Base-by-base conservation (phyloP, 2,329 filamentous ascomycete genomes). In the Podosphaera xanthii region DNA sequence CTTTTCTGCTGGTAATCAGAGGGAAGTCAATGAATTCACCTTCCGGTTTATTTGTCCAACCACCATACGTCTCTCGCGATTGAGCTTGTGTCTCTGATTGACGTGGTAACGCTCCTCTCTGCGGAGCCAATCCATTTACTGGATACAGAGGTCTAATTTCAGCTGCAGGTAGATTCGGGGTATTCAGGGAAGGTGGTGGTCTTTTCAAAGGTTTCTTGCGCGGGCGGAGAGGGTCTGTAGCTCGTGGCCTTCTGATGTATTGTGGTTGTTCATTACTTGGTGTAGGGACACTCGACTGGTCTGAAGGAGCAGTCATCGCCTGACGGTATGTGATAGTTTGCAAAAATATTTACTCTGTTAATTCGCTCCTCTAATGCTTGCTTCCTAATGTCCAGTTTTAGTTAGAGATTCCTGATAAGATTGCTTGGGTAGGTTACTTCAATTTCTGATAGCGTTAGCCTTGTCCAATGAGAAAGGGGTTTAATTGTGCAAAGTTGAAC, bases 1-100 rank as follows among this genome's bases (percentile, higher is more conserved):
- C 81, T 66, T 83, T 82, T 71, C 94, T 94, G 5, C 87, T 94
- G 5, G 89, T 87, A 63, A 88, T 80, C 22, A 97, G 76, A 12
- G 87, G 87, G 65, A 74, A 83, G 66, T 82, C 82, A 31, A 72
- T 70, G 34, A 68, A 69, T 22, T 66, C 64, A 1, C 70, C 72
- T 2, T 75, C 73, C 1, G 76, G 72, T 35, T 77, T 73, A 53
- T 76, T 73, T 3, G 77, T 78, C 80, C 80, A 83, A 50, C 80
- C 81, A 38, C 63, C 62, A 49, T 69, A 69, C 0, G 72, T 7
- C 33, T 33, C 35, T 48, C 22, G 33, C 12, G 31, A 8, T 8
- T 46, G 22, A 6, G 44, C 22, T 5, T 55, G 33, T 5, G 12
- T 34, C 36, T 40, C 6, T 10, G 36, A 44, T 22, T 55, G 53